These are phyloP conservation scores for Symbiodinium natans DNA, from an alignment of 73 alveolate genomes.

Conservation along the genomic window DNA sequence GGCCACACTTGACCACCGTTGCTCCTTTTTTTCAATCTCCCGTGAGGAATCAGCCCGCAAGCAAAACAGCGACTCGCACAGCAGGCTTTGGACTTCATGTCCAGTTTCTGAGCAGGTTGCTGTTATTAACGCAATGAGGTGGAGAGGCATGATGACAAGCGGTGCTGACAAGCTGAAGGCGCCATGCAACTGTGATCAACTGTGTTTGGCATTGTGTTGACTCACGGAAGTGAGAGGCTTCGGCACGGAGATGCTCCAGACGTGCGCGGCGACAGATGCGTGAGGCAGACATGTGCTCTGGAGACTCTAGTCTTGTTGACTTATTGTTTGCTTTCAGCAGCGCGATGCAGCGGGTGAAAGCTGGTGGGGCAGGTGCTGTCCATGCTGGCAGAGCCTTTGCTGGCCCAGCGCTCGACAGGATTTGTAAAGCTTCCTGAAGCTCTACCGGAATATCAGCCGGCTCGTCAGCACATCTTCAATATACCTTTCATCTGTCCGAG, in stretches of 20 bases:
- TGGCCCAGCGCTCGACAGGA: background rate
- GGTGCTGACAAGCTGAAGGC: background rate
- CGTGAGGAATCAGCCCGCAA: background rate
- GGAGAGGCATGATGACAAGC: background rate
- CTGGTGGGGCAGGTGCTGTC: background rate
- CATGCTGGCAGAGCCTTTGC: background rate
- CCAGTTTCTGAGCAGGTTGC: too few species aligned
- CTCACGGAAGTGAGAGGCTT: too few species aligned
- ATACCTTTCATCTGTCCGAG: too few species aligned
- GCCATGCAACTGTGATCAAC: too few species aligned
- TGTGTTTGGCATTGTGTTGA: too few species aligned
- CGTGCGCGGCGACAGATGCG: background rate
- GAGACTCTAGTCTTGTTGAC: background rate
- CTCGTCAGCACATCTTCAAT: too few species aligned
- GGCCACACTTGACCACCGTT: too few species aligned
- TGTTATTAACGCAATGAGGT: background rate
- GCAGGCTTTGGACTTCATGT: background rate
- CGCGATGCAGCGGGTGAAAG: too few species aligned
- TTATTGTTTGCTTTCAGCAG: too few species aligned
- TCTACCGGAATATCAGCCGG: too few species aligned
- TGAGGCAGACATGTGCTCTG: background rate
- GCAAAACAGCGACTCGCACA: background rate
- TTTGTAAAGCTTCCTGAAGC: background rate
- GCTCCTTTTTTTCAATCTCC: background rate
- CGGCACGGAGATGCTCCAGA: background rate